Conservation (phyloP, 2,329 filamentous ascomycete genomes). For the Penicillium palitans region DNA sequence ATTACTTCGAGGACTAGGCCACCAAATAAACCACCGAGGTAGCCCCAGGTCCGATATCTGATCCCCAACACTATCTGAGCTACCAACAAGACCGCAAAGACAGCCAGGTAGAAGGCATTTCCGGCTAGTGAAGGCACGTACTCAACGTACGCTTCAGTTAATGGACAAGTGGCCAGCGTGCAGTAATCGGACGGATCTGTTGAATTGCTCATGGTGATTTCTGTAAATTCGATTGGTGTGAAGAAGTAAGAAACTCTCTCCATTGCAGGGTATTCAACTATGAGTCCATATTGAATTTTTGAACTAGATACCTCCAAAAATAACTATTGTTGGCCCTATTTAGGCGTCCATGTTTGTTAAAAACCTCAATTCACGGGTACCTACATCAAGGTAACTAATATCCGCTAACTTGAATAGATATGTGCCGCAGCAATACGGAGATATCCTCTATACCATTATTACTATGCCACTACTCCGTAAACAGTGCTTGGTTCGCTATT, state of each 20-base stretch:
- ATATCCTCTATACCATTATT: neutral
- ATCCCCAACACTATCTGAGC: conserved; percentile 8
- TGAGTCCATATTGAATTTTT: neutral
- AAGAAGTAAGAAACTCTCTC: neutral
- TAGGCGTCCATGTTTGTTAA: too few relatives aligned
- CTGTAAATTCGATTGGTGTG: neutral
- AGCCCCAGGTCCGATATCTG: conserved; percentile 15
- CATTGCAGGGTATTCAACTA: neutral
- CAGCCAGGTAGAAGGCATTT: conserved; percentile 14
- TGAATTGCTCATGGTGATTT: neutral
- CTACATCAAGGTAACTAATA: neutral
- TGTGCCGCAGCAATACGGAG: neutral
- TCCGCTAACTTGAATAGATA: neutral
- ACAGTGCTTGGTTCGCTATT: neutral
- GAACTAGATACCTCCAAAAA: neutral
- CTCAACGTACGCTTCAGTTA: conserved; percentile 11
- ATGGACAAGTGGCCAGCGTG: conserved; percentile 14
- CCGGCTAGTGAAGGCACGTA: conserved; percentile 16
- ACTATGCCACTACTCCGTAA: neutral
- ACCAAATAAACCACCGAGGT: conserved; percentile 1
- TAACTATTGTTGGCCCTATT: neutral
- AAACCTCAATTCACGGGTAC: neutral
- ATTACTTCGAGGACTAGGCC: conserved; percentile 4
- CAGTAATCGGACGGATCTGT: conserved; percentile 7
- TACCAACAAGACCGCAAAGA: conserved; percentile 12